A percentile compares a stretch with the other conserved stretches of the same genome.
Conservation (phyloP, 495 filamentous ascomycete genomes). For the Penicillium parvum region DNA sequence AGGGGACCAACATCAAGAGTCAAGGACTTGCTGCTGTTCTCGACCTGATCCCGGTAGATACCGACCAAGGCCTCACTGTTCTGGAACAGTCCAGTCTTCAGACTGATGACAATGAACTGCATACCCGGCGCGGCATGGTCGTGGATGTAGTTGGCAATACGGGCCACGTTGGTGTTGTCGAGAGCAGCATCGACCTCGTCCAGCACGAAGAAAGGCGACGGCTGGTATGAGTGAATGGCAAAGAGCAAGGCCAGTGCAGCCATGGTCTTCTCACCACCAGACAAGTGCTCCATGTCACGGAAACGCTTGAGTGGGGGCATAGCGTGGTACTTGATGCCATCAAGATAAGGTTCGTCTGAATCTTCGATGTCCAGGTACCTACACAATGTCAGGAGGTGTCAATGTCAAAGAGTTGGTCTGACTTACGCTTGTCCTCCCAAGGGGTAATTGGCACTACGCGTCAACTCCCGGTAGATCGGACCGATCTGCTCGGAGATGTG, state of each 20-base stretch:
- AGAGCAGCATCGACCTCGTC: conserved; percentile 98
- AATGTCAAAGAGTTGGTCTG: not conserved
- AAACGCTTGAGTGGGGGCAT: conserved; percentile 99
- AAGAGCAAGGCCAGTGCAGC: conserved; percentile 93
- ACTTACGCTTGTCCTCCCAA: conserved; percentile 80
- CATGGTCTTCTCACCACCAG: conserved; percentile 98
- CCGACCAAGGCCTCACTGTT: conserved; percentile 90
- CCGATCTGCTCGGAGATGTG: conserved; percentile 95
- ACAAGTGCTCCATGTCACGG: conserved; percentile 97
- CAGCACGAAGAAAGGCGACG: conserved; percentile 93
- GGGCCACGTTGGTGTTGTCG: conserved; percentile 92
- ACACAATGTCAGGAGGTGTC: conserved; percentile 1
- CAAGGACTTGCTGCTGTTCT: conserved; percentile 81
- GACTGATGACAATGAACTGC: conserved; percentile 97
- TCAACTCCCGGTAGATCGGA: conserved; percentile 91
- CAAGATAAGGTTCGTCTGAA: conserved; percentile 83
- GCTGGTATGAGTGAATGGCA: conserved; percentile 92
- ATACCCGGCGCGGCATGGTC: conserved; percentile 93
- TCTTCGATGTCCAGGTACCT: conserved; percentile 90
- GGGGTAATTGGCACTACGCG: conserved; percentile 75
- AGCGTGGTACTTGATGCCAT: conserved; percentile 94
- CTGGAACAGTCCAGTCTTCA: conserved; percentile 93
- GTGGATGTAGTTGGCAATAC: conserved; percentile 91
- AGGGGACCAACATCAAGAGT: conserved; percentile 83
- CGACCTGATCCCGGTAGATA: conserved; percentile 89